Evolutionary conservation across 257 asterid genomes (phyloP).

Genomic region (Fraxinus pennsylvanica): DNA sequence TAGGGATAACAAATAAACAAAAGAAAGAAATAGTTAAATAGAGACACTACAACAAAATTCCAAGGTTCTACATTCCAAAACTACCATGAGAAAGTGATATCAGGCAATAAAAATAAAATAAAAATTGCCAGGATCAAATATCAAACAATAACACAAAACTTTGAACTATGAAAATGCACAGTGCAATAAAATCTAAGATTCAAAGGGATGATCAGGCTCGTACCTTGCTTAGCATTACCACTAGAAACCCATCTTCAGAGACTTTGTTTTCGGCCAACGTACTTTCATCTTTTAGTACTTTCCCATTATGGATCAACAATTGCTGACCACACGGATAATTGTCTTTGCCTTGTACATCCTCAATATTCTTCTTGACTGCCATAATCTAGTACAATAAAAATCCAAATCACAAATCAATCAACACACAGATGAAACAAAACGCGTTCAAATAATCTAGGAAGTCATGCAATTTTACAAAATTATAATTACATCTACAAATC

Average conservation of each 20-base stretch:
- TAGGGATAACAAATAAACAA: conserved; percentile 21
- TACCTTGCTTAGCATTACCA: conserved; percentile 97
- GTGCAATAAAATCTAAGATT: not conserved
- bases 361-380: conserved; percentile 88
- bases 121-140: not conserved
- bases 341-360: conserved; percentile 86
- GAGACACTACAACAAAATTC: not conserved
- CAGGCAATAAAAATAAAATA: not conserved
- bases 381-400: conserved; percentile 50
- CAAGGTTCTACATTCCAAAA: conserved; percentile 4
- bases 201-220: not conserved
- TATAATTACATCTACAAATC: not conserved
- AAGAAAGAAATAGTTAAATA: conserved; percentile 14
- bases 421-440: not conserved
- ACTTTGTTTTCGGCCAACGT: conserved; percentile 80
- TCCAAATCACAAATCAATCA: conserved; percentile 23
- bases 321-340: conserved; percentile 93
- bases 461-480: not conserved
- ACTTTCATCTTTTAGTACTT: conserved; percentile 84
- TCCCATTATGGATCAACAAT: conserved; percentile 83
- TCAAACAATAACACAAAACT: not conserved
- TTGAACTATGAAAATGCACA: not conserved
- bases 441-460: not conserved
- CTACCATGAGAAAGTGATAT: not conserved
- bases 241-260: conserved; percentile 90